Evolutionary conservation across 148 eudicot genomes (phyloP), one percentile per base, ranked within the genome.

Genomic region (Silene conica): DNA sequence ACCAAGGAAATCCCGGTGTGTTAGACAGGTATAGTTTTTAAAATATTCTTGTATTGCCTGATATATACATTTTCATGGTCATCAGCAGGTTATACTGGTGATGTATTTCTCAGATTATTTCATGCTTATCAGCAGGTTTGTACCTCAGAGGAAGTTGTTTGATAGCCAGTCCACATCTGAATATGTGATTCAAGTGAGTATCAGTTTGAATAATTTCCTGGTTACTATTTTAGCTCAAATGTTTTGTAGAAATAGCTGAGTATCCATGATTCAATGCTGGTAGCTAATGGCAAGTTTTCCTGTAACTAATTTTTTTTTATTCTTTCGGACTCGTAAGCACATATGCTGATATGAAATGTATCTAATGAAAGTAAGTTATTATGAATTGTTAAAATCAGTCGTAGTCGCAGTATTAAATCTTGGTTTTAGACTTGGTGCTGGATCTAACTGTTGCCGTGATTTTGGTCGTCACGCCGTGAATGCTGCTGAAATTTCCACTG

Each of bases 131-230:
- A 62, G 64, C 67, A 43, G 48, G 18, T 72, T 63, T 57, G 50
- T 38, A 56, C 77, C 85, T 69, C 81, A 78, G 25, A 79, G 79
- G 77, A 89, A 89, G 54, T 73, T 92, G 73, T 87, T 85, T 77
- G 59, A 63, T 7, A 56, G 63, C 74, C 83, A 82, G 67, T 79
- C 57, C 63, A n/a, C 70, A 22, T 74, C 64, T 56, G 81, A 83
- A 65, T 72, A 80, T 71, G 31, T 7, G 68, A 61, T 28, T 48
- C 77, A 76, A 78, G 88, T 85, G 73, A 82, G 85, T 74, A 58
- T 60, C 25, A 59, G 34, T 64, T 10, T 23, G 43, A 70, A 5
- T 3, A 20, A 31, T 8, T 16, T 43, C 43, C 11, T n/a, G 11
- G 18, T 64, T 62, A 21, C n/a, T 18, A 55, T 18, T 18, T 55